phyloP scores from a whole-genome alignment of 2,329 filamentous ascomycete species.

The Monosporascus sp. region DNA sequence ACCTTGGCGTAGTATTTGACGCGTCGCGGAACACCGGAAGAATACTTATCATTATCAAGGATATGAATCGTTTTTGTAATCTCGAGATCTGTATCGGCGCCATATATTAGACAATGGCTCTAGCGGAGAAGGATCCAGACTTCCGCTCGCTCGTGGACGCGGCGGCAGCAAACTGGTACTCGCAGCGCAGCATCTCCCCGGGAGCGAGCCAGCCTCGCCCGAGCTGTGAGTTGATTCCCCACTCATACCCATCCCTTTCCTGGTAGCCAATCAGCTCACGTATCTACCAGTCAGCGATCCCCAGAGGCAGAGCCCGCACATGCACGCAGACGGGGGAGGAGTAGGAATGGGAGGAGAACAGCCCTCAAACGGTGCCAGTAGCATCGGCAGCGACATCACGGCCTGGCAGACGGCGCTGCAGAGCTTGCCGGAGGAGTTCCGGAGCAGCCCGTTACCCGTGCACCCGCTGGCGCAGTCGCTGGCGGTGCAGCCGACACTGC shows the following conservation, averaged over 20 bases:
- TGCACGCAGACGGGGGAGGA: too few species aligned
- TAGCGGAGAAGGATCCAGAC: slow-evolving; percentile 1
- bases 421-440: slow-evolving; percentile 17
- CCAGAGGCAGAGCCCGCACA: background rate
- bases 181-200: slow-evolving; percentile 13
- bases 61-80: too few species aligned
- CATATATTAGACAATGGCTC: too few species aligned
- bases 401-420: slow-evolving; percentile 19
- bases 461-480: slow-evolving; percentile 20
- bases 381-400: slow-evolving; percentile 14
- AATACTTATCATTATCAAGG: too few species aligned
- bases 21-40: too few species aligned
- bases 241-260: background rate
- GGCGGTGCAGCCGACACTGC: slow-evolving; percentile 14
- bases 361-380: background rate
- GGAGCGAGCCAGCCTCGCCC: background rate
- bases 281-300: background rate
- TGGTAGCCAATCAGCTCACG: background rate
- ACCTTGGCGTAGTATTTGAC: too few species aligned
- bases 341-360: background rate
- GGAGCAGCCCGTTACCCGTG: slow-evolving; percentile 4
- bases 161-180: slow-evolving; percentile 19
- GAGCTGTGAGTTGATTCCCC: background rate
- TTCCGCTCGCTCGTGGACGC: slow-evolving; percentile 17
- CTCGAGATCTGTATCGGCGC: too few species aligned